Conservation (phyloP, 371 early-diverging fungal species). For the Chytridium lagenaria region DNA sequence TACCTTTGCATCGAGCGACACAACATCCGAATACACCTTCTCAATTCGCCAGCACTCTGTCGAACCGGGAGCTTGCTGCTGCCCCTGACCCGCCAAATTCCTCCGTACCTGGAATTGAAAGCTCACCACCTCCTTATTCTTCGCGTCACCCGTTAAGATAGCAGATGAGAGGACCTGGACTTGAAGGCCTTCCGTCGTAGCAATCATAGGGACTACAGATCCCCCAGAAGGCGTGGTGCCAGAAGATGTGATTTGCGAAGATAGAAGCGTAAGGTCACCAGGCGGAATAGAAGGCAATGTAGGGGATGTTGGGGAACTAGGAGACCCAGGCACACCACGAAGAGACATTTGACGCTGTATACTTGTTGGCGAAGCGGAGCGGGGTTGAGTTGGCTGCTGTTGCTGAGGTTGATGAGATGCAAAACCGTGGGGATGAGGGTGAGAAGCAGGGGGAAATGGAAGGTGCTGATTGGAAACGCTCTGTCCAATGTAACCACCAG, state of each 20-base stretch:
- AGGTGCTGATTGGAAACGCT: neutral
- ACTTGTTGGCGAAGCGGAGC: neutral
- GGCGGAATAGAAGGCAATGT: too few species aligned
- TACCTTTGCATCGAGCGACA: constrained; percentile 74
- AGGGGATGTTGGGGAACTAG: constrained; percentile 5
- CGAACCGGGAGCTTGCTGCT: constrained; percentile 16
- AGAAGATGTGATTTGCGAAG: too few species aligned
- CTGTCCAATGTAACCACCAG: neutral
- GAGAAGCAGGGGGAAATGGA: neutral
- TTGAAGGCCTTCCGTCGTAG: constrained; percentile 45
- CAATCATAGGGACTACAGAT: constrained; percentile 13
- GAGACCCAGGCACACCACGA: constrained; percentile 12
- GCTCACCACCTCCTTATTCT: constrained; percentile 68
- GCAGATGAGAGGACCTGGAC: constrained; percentile 69
- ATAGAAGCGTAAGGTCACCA: too few species aligned
- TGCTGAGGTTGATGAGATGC: neutral
- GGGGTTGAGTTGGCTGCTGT: constrained; percentile 1
- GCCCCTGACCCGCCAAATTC: neutral
- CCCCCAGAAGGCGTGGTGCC: neutral
- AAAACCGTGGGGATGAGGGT: constrained; percentile 5
- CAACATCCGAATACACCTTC: constrained; percentile 82
- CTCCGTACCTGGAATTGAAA: constrained; percentile 45
- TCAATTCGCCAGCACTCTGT: constrained; percentile 78
- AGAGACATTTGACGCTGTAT: constrained; percentile 15
- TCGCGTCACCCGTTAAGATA: constrained; percentile 66